These are phyloP conservation scores for Gracilaria vermiculophylla DNA, from an alignment of 23 red algal genomes.

Conservation along the genomic window DNA sequence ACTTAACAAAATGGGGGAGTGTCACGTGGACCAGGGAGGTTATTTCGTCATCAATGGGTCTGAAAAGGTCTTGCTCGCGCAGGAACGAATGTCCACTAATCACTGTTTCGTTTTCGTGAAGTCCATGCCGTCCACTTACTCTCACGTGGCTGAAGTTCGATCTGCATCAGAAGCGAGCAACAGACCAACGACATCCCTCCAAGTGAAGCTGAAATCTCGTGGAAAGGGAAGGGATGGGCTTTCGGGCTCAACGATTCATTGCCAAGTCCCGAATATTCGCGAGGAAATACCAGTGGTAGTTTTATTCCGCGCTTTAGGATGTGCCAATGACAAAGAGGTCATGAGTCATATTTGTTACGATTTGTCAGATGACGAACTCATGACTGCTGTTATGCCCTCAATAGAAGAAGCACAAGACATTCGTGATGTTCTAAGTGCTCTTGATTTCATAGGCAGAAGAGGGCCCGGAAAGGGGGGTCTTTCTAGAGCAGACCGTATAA, in stretches of 20 bases:
- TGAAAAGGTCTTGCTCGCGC: conserved; percentile 97
- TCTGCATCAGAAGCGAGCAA: conserved; percentile 90
- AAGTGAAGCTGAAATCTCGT: conserved; percentile 73
- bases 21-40: conserved; percentile 95
- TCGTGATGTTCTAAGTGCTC: conserved; percentile 76
- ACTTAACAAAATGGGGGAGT: conserved; percentile 90
- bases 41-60: conserved; percentile 99
- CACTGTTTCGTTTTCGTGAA: conserved; percentile 91
- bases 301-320: conserved; percentile 93
- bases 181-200: conserved; percentile 63
- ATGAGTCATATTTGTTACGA: conserved; percentile 96
- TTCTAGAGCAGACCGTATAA: conserved; percentile 75
- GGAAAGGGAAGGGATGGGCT: conserved; percentile 40
- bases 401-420: conserved; percentile 93
- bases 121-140: conserved; percentile 56
- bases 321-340: conserved; percentile 93
- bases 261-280: conserved; percentile 83
- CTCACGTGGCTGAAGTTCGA: conserved; percentile 91
- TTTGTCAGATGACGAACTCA: conserved; percentile 90
- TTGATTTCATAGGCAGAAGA: conserved; percentile 96
- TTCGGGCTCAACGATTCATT: conserved; percentile 71
- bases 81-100: conserved; percentile 96
- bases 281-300: conserved; percentile 95
- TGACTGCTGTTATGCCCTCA: conserved; percentile 92
- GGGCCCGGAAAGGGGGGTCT: conserved; percentile 58